Conservation (phyloP, 169 alveolate species). For the Plasmodium knowlesi region DNA sequence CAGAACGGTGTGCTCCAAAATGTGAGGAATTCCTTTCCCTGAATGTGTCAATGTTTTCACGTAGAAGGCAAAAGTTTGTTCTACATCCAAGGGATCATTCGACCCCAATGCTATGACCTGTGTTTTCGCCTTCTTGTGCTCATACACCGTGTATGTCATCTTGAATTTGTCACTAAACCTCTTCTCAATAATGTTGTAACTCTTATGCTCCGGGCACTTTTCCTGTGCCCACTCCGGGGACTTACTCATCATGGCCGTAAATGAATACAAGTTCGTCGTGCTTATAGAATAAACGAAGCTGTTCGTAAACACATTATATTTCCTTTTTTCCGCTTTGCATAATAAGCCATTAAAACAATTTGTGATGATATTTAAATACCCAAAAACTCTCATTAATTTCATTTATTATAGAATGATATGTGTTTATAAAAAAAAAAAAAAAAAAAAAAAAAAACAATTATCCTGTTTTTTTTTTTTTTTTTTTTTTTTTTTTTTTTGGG, state of each 20-base stretch:
- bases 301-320: slow-evolving; percentile 46
- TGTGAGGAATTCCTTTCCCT: slow-evolving; percentile 87
- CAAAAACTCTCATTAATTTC: slow-evolving; percentile 73
- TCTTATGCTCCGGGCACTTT: slow-evolving; percentile 68
- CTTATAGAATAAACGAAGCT: slow-evolving; percentile 32
- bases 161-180: slow-evolving; percentile 53
- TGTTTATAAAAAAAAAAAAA: slow-evolving; percentile 7
- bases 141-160: slow-evolving; percentile 67
- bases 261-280: slow-evolving; percentile 20
- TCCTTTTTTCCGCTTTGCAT: slow-evolving; percentile 41
- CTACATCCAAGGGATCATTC: slow-evolving; percentile 65
- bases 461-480: neutral
- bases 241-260: slow-evolving; percentile 53
- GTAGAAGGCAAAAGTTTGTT: slow-evolving; percentile 66
- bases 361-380: slow-evolving; percentile 60
- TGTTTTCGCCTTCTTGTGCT: slow-evolving; percentile 72
- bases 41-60: slow-evolving; percentile 73
- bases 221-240: slow-evolving; percentile 71
- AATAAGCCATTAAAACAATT: slow-evolving; percentile 52
- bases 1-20: slow-evolving; percentile 91
- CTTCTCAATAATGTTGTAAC: slow-evolving; percentile 51
- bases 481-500: neutral
- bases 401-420: neutral
- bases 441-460: neutral
- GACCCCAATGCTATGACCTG: slow-evolving; percentile 72